Base-by-base conservation (phyloP, 208 protist genomes). In the Crithidia mellificae region DNA sequence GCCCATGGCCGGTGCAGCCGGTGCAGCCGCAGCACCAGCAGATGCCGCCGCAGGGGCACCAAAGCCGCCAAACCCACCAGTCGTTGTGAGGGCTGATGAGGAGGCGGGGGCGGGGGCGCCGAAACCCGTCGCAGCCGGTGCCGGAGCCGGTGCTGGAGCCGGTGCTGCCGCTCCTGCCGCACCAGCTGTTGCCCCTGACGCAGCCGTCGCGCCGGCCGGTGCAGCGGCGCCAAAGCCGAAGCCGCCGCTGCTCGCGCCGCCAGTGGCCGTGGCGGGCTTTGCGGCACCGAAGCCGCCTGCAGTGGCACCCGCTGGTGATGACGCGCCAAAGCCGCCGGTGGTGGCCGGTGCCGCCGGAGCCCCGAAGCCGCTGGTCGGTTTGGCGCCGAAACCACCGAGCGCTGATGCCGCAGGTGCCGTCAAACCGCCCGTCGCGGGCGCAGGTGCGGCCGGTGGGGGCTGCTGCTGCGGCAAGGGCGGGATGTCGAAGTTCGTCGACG, bases 401-500 rank as follows among this genome's bases (percentile, higher is more conserved):
- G 51, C 30, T 2, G 51, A 51, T 0, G 55, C 32, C 25, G 55
- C 19, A 22, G 12, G 12, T 20, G 55, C 55, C n/a, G 19, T 38
- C 17, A 61, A 32, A 29, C 56, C 55, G 9, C 63, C 56, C n/a
- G n/a, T n/a, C n/a, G n/a, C n/a, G 63, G 70, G 17, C 8, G 59
- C 46, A 3, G 57, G 43, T 29, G 43, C 49, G 20, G 49, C 19
- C 41, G 20, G 52, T 5, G 30, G 44, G 2, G 24, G 57, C 2
- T 15, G 41, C 57, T 69, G 55, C 57, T 55, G 55, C 32, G 65
- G 72, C 24, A 78, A 24, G 24, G 64, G 66, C 14, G 72, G 72
- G n/a, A 78, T 71, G 52, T 78, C 72, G 27, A 78, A 80, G 54
- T 67, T 61, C 24, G 68, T 36, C 49, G 69, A 64, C 29, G 51